Base-by-base conservation (phyloP, 2,329 filamentous ascomycete genomes). In the Chaetomium strumarium region DNA sequence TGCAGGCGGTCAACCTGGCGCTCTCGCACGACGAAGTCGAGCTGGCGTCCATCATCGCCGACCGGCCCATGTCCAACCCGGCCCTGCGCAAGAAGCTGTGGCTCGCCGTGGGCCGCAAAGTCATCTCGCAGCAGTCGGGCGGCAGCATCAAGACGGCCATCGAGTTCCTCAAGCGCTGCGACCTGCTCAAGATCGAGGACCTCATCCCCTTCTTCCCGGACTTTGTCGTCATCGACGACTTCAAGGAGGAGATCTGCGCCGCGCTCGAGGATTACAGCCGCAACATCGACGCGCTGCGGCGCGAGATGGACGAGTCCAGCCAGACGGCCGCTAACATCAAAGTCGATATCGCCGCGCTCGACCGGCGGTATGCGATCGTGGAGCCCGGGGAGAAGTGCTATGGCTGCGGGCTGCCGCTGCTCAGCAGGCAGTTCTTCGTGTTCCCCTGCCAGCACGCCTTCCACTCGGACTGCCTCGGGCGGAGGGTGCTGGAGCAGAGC, bases 361-460 rank as follows among this genome's bases (percentile, higher is more conserved):
- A 95, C 65, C 83, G 86, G 56, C 83, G 93, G 3, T 99, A 97
- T 65, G 93, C 92, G 1, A 95, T 99, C 57, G 93, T 99, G 7
- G 91, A 96, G 67, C 92, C 93, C 0, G 93, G 93, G 0, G 93
- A 99, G 74, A 85, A 89, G 66, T 99, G 93, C 69, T 95, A 92
- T 72, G 82, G 86, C 2, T 99, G 93, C 65, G 82, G 84, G 0
- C 71, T 97, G 51, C 93, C 93, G 10, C 72, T 99, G 49, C 77
- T 99, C 14, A 91, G 88, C 64, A 75, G 91, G 49, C 91, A 96
- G 63, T 99, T 99, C 71, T 99, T 97, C 62, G 93, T 99, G 16
- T 99, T 99, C 61, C 93, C 93, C 0, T 99, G 93, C 69, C 93
- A 99, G 73, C 93, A 99, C 70, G 88, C 91, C 3, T 99, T 99